phyloP scores from a whole-genome alignment of 345 rosid genomes.

The Cardamine resedifolia region DNA sequence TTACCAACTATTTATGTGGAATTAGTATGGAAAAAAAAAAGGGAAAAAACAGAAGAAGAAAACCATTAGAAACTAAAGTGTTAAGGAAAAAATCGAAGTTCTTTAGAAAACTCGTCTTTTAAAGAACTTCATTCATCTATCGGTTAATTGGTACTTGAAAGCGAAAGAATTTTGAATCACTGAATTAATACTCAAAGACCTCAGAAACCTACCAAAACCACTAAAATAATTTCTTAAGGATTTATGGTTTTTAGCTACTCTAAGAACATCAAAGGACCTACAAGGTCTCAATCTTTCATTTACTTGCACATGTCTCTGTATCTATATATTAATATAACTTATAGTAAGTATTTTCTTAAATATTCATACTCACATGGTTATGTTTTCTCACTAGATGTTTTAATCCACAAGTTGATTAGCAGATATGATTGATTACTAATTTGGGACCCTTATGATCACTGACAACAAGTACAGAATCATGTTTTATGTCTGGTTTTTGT shows the following conservation, averaged over 20 bases:
- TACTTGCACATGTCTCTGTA: slow-evolving; percentile 14
- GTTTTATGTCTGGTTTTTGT: background rate
- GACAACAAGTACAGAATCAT: slow-evolving; percentile 13
- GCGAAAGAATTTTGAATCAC: background rate
- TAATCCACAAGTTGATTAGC: slow-evolving; percentile 1
- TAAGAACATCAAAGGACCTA: slow-evolving; percentile 13
- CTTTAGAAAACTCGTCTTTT: no score
- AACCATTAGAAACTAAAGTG: no score
- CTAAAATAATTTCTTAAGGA: background rate
- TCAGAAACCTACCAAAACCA: background rate
- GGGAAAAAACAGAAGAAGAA: no score
- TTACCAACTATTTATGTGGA: no score
- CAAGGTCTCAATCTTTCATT: background rate
- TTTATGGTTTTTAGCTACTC: background rate
- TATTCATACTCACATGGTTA: slow-evolving; percentile 21
- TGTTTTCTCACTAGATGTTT: slow-evolving; percentile 2
- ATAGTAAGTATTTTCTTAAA: background rate
- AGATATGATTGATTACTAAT: background rate
- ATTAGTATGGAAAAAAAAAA: no score
- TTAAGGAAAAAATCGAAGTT: no score
- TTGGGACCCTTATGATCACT: slow-evolving; percentile 7
- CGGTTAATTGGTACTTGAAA: no score
- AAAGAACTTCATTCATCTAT: no score
- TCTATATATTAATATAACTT: background rate
- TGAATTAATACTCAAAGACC: background rate